Conservation (phyloP, 352 stramenopile species). For the Pythium pyrilobum region DNA sequence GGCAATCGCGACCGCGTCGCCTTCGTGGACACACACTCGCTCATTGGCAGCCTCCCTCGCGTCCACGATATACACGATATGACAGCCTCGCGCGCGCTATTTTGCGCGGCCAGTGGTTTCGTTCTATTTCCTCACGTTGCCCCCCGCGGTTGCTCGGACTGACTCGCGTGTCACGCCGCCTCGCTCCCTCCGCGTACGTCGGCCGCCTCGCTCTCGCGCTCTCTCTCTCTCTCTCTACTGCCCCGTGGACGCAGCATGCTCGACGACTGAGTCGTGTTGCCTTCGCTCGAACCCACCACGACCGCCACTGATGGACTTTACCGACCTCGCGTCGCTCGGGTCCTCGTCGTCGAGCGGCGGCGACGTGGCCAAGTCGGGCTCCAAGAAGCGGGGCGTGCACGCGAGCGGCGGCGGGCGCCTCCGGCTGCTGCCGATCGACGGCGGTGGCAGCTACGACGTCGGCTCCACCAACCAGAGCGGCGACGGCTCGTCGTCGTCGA, state of each 20-base stretch:
- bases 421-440: conserved; percentile 47
- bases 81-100: not conserved
- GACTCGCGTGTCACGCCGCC: not conserved
- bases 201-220: not conserved
- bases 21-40: too few relatives aligned
- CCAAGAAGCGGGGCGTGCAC: conserved; percentile 42
- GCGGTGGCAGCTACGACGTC: conserved; percentile 23
- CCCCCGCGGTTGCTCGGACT: not conserved
- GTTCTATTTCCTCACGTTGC: conserved; percentile 12
- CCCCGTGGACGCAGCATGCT: not conserved
- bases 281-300: not conserved
- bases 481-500: conserved; percentile 11
- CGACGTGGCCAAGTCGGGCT: conserved; percentile 26
- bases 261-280: not conserved
- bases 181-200: too few relatives aligned
- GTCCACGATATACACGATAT: too few relatives aligned
- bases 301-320: conserved; percentile 26
- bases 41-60: too few relatives aligned
- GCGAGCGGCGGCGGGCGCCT: conserved; percentile 26
- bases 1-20: not conserved
- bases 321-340: conserved; percentile 44
- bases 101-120: conserved; percentile 13
- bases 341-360: conserved; percentile 14
- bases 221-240: not conserved
- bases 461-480: conserved; percentile 16